Conservation (phyloP, 306 rosid species). For the Benincasa hispida region DNA sequence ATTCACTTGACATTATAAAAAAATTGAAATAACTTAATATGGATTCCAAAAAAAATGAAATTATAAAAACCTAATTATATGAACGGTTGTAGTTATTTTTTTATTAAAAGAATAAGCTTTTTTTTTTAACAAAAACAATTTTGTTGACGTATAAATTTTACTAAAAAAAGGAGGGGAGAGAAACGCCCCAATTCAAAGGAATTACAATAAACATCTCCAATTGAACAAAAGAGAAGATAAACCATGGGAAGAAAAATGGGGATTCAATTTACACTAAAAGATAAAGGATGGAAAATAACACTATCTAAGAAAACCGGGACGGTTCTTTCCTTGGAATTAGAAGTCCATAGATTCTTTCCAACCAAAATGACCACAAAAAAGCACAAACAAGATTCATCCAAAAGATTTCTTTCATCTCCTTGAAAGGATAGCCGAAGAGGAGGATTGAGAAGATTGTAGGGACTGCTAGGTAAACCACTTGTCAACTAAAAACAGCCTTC, state of each 20-base stretch:
- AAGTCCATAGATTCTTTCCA: neutral
- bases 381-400: neutral
- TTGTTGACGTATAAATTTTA: neutral
- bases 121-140: neutral
- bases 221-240: neutral
- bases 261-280: neutral
- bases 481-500: neutral
- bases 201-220: neutral
- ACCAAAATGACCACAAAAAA: neutral
- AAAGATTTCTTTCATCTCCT: neutral
- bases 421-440: neutral
- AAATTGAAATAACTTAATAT: neutral
- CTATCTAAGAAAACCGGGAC: neutral
- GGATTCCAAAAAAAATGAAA: neutral
- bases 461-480: neutral
- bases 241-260: neutral
- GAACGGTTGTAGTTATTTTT: neutral
- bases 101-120: neutral
- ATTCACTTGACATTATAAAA: neutral
- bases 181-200: neutral
- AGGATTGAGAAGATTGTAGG: neutral
- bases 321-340: neutral
- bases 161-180: neutral
- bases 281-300: neutral
- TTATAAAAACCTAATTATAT: neutral